These are phyloP conservation scores for Salix purpurea DNA, from an alignment of 345 rosid genomes.

Conservation along the genomic window DNA sequence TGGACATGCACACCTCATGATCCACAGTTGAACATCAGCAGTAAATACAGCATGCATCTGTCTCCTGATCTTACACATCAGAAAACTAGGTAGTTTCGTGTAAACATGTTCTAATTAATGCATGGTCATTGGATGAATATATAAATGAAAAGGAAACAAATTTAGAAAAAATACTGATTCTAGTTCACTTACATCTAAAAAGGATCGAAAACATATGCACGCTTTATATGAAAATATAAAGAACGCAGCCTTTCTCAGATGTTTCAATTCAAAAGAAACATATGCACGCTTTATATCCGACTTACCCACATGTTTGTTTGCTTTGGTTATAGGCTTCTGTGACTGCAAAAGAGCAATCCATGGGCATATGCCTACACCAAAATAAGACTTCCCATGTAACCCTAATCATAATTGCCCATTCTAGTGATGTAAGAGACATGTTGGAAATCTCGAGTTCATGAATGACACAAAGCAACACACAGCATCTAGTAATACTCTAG, in stretches of 20 bases:
- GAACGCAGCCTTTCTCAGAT: background rate
- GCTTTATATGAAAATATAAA: no score
- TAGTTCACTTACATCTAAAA: no score
- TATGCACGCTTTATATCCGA: background rate
- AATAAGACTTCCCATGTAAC: background rate
- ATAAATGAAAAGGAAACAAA: background rate
- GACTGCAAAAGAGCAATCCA: background rate
- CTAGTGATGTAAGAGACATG: background rate
- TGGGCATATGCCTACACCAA: background rate
- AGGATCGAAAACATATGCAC: no score
- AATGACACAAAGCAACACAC: background rate
- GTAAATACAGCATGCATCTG: background rate
- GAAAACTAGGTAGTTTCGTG: background rate
- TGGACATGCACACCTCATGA: constrained; percentile 7
- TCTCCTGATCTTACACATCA: background rate
- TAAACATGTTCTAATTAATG: background rate
- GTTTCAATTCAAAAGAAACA: background rate
- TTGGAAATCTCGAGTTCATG: background rate
- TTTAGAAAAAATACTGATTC: no score
- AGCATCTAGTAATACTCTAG: background rate
- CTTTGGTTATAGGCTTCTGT: no score
- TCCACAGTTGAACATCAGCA: constrained; percentile 16
- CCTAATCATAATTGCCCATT: background rate
- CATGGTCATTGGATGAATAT: background rate
- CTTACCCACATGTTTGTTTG: background rate